Percentiles rank a stretch among this genome's conserved stretches.
Conservation (phyloP, 2,329 filamentous ascomycete genomes). For the Penicillium digitatum region DNA sequence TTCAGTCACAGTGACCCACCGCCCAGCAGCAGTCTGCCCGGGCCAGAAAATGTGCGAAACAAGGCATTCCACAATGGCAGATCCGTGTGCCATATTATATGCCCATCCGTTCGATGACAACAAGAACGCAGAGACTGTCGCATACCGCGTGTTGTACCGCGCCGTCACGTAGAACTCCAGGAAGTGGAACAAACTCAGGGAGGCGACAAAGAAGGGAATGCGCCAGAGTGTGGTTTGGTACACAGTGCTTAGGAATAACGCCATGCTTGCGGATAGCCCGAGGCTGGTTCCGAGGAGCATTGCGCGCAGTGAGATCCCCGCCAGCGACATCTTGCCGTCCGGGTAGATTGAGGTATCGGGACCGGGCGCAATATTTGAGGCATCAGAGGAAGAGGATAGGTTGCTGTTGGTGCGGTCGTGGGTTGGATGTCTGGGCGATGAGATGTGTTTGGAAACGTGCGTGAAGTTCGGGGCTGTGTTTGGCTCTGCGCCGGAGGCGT, state of each 20-base stretch:
- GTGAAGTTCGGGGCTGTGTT: not conserved
- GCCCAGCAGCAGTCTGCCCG: slow-evolving; percentile 2
- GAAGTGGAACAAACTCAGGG: slow-evolving; percentile 83
- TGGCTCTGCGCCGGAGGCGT: slow-evolving; percentile 12
- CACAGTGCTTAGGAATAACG: slow-evolving; percentile 28
- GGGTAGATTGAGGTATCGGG: slow-evolving; percentile 36
- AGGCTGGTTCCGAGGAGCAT: slow-evolving; percentile 44
- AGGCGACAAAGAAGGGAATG: slow-evolving; percentile 50
- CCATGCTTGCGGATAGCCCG: slow-evolving; percentile 32
- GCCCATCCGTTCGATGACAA: slow-evolving; percentile 77
- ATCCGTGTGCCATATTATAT: slow-evolving; percentile 77
- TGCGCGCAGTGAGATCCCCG: slow-evolving; percentile 45
- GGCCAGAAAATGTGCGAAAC: slow-evolving; percentile 29
- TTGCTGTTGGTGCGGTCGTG: slow-evolving; percentile 4
- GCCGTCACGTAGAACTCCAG: slow-evolving; percentile 94
- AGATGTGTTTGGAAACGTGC: not conserved
- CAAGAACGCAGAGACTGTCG: slow-evolving; percentile 72
- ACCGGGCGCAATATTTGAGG: slow-evolving; percentile 7
- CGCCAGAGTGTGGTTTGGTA: slow-evolving; percentile 51
- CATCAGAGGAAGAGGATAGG: slow-evolving; percentile 5
- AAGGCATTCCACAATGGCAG: slow-evolving; percentile 70
- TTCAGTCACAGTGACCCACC: slow-evolving; percentile 48
- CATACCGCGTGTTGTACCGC: slow-evolving; percentile 70
- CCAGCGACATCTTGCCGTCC: slow-evolving; percentile 41
- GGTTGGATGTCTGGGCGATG: not conserved